Evolutionary conservation across 225 moss, liverwort and hornwort genomes (phyloP), one percentile per base, ranked within the genome.

Genomic region (Sphagnum contortum): DNA sequence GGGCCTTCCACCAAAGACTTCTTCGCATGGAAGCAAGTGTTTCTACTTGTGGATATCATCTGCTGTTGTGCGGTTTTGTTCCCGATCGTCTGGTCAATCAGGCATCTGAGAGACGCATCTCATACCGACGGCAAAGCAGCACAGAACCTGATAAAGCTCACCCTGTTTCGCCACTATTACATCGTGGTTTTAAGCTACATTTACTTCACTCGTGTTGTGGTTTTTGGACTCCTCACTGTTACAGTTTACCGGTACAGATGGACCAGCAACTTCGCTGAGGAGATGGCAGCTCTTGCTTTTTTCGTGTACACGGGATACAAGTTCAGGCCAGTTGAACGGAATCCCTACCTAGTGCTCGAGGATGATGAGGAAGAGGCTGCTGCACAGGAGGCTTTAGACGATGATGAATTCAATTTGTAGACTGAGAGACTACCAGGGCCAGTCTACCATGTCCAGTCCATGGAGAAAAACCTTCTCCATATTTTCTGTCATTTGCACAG

Each of bases 81-180:
- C 58, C 96, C 96, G 55, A 96, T 96, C 49, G 96, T 96, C 65
- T 96, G 96, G 96, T 96, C 96, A 48, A 96, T 96, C 77, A 96
- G 92, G 83, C 96, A 96, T n/a, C 81, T 96, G 45, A 75, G 96
- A 48, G 96, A 96, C 72, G 96, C 96, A 0, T 87, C 90, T 9
- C 92, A 89, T 48, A 88, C 90, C 5, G 96, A 96, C 57, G 96
- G 96, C 0, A 96, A 96, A 70, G 96, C 96, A 45, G 96, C 96
- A 4, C 85, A 90, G 14, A 96, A 96, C 62, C 75, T 96, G 44
- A 83, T 81, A 62, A 96, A 96, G 81, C 88, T 96, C 5, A 96
- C 90, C 57, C 68, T 96, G 66, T 96, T 96, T 74, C 92, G 96
- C 45, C 87, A 88, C 57, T 94, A 87, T 69, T 96, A 96, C 86